These are phyloP conservation scores for Phytophthora pluvialis DNA, from an alignment of 352 stramenopile genomes.

Conservation along the genomic window DNA sequence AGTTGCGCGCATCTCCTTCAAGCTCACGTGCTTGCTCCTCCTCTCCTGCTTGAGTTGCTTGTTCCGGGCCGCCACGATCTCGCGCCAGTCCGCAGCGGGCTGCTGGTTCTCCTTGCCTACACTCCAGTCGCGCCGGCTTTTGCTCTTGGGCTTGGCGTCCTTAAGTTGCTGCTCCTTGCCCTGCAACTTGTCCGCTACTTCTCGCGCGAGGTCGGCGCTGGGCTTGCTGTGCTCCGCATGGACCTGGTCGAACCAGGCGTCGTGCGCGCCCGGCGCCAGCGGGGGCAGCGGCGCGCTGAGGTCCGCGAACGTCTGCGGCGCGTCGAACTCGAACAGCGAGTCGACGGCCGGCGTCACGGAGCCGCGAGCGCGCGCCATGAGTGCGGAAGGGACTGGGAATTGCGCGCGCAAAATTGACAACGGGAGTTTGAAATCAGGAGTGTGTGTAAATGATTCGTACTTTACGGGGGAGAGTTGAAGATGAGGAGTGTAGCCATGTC, in stretches of 20 bases:
- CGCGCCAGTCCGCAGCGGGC: slow-evolving; percentile 13
- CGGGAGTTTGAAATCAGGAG: slow-evolving; percentile 7
- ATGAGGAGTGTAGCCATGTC: too few species aligned
- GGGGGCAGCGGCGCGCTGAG: slow-evolving; percentile 41
- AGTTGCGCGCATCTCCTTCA: slow-evolving; percentile 28
- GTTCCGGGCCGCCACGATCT: slow-evolving; percentile 9
- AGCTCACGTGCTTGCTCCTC: slow-evolving; percentile 22
- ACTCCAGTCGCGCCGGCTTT: slow-evolving; percentile 4
- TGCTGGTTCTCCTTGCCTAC: slow-evolving; percentile 48
- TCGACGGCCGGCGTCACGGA: slow-evolving; percentile 39
- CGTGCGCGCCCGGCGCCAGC: slow-evolving; percentile 33
- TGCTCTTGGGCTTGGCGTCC: slow-evolving; percentile 4
- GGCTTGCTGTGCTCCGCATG: slow-evolving; percentile 64
- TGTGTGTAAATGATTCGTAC: slow-evolving; percentile 3
- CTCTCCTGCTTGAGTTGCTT: slow-evolving; percentile 14
- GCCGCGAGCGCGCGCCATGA: slow-evolving; percentile 19
- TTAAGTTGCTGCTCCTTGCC: slow-evolving; percentile 22
- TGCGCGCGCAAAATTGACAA: slow-evolving; percentile 5
- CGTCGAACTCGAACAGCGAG: slow-evolving; percentile 80
- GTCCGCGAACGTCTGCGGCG: slow-evolving; percentile 61
- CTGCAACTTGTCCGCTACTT: slow-evolving; percentile 32
- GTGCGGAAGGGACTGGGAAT: slow-evolving; percentile 5
- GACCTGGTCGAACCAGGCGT: slow-evolving; percentile 71
- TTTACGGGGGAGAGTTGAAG: neutral
- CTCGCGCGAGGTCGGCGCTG: slow-evolving; percentile 56